These are phyloP conservation scores for Trametes cinnabarina DNA, from an alignment of 768 basidiomycete species.

Conservation along the genomic window DNA sequence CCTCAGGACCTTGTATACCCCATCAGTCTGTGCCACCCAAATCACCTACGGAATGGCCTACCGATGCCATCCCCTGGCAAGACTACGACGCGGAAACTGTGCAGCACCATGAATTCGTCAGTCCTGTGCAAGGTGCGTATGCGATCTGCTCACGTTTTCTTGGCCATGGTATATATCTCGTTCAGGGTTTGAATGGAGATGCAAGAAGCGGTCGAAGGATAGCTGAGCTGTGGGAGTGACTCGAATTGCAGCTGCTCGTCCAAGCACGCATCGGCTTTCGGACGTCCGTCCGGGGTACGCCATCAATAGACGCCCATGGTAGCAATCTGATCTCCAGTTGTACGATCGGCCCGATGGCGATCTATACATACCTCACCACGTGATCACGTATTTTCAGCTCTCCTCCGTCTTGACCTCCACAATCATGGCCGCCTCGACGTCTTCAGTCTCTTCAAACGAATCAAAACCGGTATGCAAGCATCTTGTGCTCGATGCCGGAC, in stretches of 20 bases:
- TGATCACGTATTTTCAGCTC: conserved; percentile 20
- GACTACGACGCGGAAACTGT: conserved; percentile 82
- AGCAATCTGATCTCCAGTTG: neutral
- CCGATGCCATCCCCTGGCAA: conserved; percentile 98
- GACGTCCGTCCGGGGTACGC: conserved; percentile 5
- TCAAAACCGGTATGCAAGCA: conserved; percentile 57
- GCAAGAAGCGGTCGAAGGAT: neutral
- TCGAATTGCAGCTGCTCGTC: neutral
- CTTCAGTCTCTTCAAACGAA: conserved; percentile 14
- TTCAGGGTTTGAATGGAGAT: neutral
- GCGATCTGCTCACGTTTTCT: conserved; percentile 26
- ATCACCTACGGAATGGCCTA: conserved; percentile 38
- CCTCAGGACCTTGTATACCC: conserved; percentile 71
- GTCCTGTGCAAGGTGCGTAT: neutral
- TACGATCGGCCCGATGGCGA: conserved; percentile 12
- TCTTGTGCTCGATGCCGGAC: conserved; percentile 92
- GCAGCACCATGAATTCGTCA: conserved; percentile 3
- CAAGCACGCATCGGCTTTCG: neutral
- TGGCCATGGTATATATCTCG: conserved; percentile 19
- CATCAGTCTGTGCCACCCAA: no score
- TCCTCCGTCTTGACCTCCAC: conserved; percentile 15
- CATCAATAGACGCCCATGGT: conserved; percentile 1
- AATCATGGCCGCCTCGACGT: conserved; percentile 19
- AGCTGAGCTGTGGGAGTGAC: conserved; percentile 1
- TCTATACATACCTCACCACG: conserved; percentile 18